Evolutionary conservation across 1,139 yeast genomes (phyloP).

Genomic region (Pichia sp.): DNA sequence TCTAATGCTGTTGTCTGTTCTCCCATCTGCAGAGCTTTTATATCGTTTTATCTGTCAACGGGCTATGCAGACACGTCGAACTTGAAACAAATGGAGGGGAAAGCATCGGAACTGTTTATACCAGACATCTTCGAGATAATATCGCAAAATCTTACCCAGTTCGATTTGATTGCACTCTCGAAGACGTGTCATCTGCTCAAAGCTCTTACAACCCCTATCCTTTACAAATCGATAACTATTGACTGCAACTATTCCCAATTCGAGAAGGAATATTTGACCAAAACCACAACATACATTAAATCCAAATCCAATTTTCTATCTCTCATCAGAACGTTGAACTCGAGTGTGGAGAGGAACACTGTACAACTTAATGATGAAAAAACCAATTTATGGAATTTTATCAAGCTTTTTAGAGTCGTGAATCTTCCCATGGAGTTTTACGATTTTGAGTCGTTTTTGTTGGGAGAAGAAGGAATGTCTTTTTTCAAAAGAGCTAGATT

Average conservation of each 20-base stretch:
- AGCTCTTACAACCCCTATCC: slow-evolving; percentile 8
- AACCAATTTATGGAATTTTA: slow-evolving; percentile 3
- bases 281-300: slow-evolving; percentile 23
- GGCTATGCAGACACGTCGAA: not conserved
- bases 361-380: not conserved
- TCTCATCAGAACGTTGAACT: slow-evolving; percentile 13
- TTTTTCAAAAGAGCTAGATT: slow-evolving; percentile 14
- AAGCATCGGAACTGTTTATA: slow-evolving; percentile 11
- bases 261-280: slow-evolving; percentile 22
- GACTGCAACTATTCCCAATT: slow-evolving; percentile 25
- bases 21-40: not conserved
- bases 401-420: slow-evolving; percentile 18
- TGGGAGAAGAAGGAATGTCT: slow-evolving; percentile 3
- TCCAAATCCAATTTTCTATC: slow-evolving; percentile 22
- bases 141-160: slow-evolving; percentile 22
- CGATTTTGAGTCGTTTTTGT: slow-evolving; percentile 24
- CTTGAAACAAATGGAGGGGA: not conserved
- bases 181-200: slow-evolving; percentile 15
- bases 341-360: not conserved
- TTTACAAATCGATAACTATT: slow-evolving; percentile 24
- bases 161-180: slow-evolving; percentile 22
- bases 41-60: not conserved
- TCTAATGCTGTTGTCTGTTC: not conserved
- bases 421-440: slow-evolving; percentile 28
- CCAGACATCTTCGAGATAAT: slow-evolving; percentile 24